A percentile compares a stretch with the other conserved stretches of the same genome.
Conservation (phyloP, 148 eudicot species). For the Selenicereus undatus region DNA sequence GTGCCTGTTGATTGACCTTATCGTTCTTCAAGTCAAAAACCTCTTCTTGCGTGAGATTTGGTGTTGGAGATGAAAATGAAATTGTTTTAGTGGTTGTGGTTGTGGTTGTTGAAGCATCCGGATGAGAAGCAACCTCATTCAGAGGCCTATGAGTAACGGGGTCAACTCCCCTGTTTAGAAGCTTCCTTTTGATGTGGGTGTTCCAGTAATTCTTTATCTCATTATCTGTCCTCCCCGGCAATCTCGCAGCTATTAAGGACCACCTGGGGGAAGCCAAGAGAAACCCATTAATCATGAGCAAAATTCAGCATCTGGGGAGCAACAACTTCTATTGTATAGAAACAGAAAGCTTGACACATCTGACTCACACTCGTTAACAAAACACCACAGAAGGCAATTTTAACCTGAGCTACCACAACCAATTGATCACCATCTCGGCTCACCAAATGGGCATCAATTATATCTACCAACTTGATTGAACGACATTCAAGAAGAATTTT, state of each 20-base stretch:
- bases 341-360: conserved; percentile 1
- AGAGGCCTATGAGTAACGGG: conserved; percentile 68
- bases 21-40: conserved; percentile 16
- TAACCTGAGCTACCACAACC: conserved; percentile 1
- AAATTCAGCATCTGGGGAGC: conserved; percentile 10
- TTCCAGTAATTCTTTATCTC: conserved; percentile 97
- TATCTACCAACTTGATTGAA: conserved; percentile 1
- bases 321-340: neutral
- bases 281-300: neutral
- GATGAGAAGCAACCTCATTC: conserved; percentile 27
- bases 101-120: neutral
- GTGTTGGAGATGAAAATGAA: conserved; percentile 41
- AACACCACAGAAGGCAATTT: neutral
- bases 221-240: conserved; percentile 90
- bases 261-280: conserved; percentile 40
- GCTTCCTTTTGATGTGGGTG: conserved; percentile 86
- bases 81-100: conserved; percentile 27
- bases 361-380: neutral
- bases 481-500: neutral
- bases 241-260: conserved; percentile 90
- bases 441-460: neutral
- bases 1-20: conserved; percentile 3
- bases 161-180: conserved; percentile 78
- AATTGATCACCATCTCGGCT: neutral
- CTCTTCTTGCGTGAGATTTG: conserved; percentile 31